Evolutionary conservation across 495 filamentous ascomycete species (phyloP), one percentile per base, ranked within the genome.

Genomic region (Neurospora sp.): DNA sequence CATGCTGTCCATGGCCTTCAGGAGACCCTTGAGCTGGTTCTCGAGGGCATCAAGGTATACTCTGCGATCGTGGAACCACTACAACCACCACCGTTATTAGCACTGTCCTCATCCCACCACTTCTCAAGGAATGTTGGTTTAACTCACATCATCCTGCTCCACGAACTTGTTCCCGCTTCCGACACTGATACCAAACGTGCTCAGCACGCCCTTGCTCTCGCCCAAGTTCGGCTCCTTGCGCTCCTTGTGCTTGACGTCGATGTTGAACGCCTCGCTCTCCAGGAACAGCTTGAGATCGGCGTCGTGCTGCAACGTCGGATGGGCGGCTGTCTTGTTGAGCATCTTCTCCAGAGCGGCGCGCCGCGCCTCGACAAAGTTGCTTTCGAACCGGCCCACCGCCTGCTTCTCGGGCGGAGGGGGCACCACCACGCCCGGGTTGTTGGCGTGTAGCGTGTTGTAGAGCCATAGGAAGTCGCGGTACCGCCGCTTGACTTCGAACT

Each of bases 381-480:
- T 92, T 82, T 99, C 96, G 78, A 99, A 99, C 45, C 96, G 90
- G 48, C 95, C 94, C 69, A 98, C 92, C 15, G 96, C 94, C 83
- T 99, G 96, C 84, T 99, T 99, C 85, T 99, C 96, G 5, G 96
- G 96, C 5, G 96, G 96, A 45, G 96, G 96, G 2, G 96, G 96
- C 24, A 98, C 94, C 72, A 99, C 93, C 48, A 97, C 90, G 69
- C 96, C 96, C 17, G 96, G 96, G 78, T 94, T 98, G 81, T 95
- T 98, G 77, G 88, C 91, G 80, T 98, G 96, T 75, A 99, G 86
- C 39, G 92, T 92, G 73, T 91, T 97, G 78, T 98, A 99, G 28
- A 99, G 90, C 96, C 96, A 99, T 43, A 98, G 84, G 79, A 99
- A 98, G 83, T 99, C 96, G 66, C 96, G 90, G 83, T 98, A 99